These are phyloP conservation scores for Pichia sp. DNA, from an alignment of 1,139 yeast species.

Conservation along the genomic window DNA sequence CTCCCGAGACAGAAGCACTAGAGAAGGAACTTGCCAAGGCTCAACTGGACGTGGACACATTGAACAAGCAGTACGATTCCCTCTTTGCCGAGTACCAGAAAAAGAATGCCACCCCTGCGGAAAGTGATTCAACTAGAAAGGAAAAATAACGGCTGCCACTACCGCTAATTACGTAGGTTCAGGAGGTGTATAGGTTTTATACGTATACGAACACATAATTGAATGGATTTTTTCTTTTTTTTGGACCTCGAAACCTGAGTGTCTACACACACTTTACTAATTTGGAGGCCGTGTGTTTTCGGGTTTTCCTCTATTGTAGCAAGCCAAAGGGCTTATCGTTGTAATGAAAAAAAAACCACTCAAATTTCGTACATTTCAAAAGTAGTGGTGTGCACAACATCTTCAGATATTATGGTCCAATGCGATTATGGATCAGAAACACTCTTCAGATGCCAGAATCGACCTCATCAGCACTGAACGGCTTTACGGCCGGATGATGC, in stretches of 20 bases:
- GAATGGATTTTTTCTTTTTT: not conserved
- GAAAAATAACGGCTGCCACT: conserved; percentile 1
- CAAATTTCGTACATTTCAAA: conserved; percentile 6
- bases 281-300: conserved; percentile 8
- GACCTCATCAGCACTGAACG: too few relatives aligned
- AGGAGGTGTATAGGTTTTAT: not conserved
- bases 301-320: conserved; percentile 15
- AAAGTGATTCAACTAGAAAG: not conserved
- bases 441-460: too few relatives aligned
- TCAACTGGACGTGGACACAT: conserved; percentile 45
- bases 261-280: not conserved
- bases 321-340: conserved; percentile 20
- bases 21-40: conserved; percentile 41
- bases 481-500: too few relatives aligned
- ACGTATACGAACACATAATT: not conserved
- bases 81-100: conserved; percentile 51
- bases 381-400: not conserved
- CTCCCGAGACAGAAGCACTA: not conserved
- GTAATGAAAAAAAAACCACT: conserved; percentile 12
- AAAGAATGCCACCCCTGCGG: conserved; percentile 32
- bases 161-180: not conserved
- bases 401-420: too few relatives aligned
- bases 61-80: conserved; percentile 52
- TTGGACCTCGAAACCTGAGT: too few relatives aligned
- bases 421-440: too few relatives aligned